Evolutionary conservation across 495 filamentous ascomycete genomes (phyloP).

Genomic region (Penicillium pulvis): DNA sequence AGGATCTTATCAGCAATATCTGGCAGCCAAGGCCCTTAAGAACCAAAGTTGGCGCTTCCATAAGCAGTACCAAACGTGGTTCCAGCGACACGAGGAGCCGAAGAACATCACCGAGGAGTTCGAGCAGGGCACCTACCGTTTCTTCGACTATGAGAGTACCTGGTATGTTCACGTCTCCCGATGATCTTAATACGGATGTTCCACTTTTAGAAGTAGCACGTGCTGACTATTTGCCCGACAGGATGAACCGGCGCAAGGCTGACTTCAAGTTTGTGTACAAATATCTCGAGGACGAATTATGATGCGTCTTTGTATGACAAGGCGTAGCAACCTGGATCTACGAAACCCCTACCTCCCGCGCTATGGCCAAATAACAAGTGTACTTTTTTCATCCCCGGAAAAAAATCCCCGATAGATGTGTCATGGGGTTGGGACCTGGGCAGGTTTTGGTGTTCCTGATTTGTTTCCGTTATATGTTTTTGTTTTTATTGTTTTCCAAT

Average conservation of each 20-base stretch:
- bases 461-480: background rate
- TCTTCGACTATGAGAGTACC: conserved; percentile 99
- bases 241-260: conserved; percentile 99
- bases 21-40: conserved; percentile 94
- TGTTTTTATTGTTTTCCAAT: conserved; percentile 10
- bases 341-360: background rate
- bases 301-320: conserved; percentile 24
- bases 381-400: conserved; percentile 3
- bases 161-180: conserved; percentile 63
- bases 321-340: conserved; percentile 1
- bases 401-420: conserved; percentile 8
- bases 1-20: conserved; percentile 90
- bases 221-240: conserved; percentile 39
- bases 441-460: background rate
- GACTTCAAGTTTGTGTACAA: conserved; percentile 99
- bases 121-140: conserved; percentile 97
- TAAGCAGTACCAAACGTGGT: conserved; percentile 99
- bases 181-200: background rate
- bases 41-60: conserved; percentile 98
- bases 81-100: conserved; percentile 96
- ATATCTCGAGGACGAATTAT: conserved; percentile 91
- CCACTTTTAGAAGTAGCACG: conserved; percentile 1
- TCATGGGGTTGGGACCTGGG: conserved; percentile 5
- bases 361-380: conserved; percentile 3
- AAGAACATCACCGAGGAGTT: conserved; percentile 98